Evolutionary conservation across 2,329 filamentous ascomycete genomes (phyloP), one percentile per base, ranked within the genome.

Genomic region (Aspergillus proliferans): DNA sequence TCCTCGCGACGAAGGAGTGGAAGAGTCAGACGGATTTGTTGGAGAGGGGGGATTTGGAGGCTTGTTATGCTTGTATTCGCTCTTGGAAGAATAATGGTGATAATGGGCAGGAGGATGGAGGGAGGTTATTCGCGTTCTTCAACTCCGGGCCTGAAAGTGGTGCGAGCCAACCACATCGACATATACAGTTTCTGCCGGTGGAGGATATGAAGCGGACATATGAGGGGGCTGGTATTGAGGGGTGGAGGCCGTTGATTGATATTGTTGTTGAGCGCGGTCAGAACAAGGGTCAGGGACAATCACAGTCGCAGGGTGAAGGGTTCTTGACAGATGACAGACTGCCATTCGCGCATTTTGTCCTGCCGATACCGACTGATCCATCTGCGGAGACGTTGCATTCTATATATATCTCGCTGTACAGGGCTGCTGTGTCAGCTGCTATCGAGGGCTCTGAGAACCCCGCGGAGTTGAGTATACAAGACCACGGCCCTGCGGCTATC

Each of bases 241-340:
- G 54, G 50, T 81, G 78, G 78, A 57, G 62, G 19, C 68, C 77
- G 8, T 61, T 81, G n/a, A 73, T 79, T 41, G 76, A 80, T 44
- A 47, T 45, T 1, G 36, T 58, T 40, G 30, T 58, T 30, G 50
- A 39, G 15, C 24, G 8, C 9, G 8, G 9, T 30, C 10, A 10
- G 26, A 30, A 22, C 53, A 33, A 34, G 56, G 43, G 45, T 49
- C 1, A 46, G 50, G 6, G 39, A 50, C 8, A 54, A 54, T 3
- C 50, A 54, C 49, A 63, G 40, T 21, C 21, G 4, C 22, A 22
- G 5, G 5, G 3, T 21, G 62, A 62, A 47, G 55, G 57, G 42
- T 55, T 58, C 10, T 51, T 66, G 7, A 30, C 9, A 30, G 26
- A 30, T 12, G 53, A 56, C 2, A 53, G 58, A n/a, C 52, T 81